Percentiles rank a stretch among this genome's conserved stretches.
These are phyloP conservation scores for Massariosphaeria phaeospora DNA, from an alignment of 495 filamentous ascomycete species.

Conservation along the genomic window DNA sequence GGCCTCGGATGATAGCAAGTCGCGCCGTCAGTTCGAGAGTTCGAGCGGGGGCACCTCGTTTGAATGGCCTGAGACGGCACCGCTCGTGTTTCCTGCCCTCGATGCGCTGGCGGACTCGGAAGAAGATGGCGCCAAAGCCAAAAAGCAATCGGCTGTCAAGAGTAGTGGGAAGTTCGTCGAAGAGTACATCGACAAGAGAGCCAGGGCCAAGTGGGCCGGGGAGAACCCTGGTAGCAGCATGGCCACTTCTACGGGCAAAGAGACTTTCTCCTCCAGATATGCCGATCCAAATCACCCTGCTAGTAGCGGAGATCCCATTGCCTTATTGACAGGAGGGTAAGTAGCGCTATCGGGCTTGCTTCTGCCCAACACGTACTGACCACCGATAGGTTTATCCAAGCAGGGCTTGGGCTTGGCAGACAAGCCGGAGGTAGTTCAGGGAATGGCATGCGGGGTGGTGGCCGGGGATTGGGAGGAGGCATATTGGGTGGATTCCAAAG, in stretches of 20 bases:
- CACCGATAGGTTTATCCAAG: no score
- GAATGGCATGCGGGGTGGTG: no score
- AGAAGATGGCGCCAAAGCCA: conserved; percentile 41
- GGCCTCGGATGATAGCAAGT: no score
- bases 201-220: conserved; percentile 48
- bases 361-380: no score
- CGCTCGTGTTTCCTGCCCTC: conserved; percentile 52
- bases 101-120: conserved; percentile 41
- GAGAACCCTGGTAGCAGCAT: neutral
- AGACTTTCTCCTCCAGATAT: conserved; percentile 47
- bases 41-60: conserved; percentile 48
- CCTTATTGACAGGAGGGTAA: conserved; percentile 40
- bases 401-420: no score
- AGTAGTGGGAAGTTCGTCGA: conserved; percentile 45
- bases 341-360: no score
- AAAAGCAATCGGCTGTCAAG: no score
- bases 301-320: conserved; percentile 41
- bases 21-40: conserved; percentile 33
- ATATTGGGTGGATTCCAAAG: neutral
- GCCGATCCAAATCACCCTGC: conserved; percentile 53
- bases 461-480: no score
- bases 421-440: no score
- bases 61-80: conserved; percentile 50
- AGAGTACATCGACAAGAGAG: conserved; percentile 51
- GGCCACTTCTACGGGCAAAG: neutral